Evolutionary conservation across 2,329 filamentous ascomycete species (phyloP).

Genomic region (Orbilia javanica): DNA sequence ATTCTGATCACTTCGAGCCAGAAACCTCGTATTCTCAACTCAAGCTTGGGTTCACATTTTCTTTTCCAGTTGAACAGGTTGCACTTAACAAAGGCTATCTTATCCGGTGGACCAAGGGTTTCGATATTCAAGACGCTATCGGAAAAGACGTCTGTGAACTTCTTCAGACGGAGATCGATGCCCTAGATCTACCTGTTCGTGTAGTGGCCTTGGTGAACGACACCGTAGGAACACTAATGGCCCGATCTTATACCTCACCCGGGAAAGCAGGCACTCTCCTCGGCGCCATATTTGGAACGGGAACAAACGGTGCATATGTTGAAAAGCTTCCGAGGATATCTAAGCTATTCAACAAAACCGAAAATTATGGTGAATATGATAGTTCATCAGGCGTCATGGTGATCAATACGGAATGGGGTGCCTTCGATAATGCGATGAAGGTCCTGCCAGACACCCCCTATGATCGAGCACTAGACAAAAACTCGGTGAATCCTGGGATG

Average conservation of each 20-base stretch:
- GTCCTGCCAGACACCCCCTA: conserved; percentile 88
- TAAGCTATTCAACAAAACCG: conserved; percentile 73
- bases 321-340: conserved; percentile 89
- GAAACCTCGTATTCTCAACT: conserved; percentile 65
- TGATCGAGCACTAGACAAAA: conserved; percentile 81
- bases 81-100: conserved; percentile 95
- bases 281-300: conserved; percentile 97
- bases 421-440: conserved; percentile 92
- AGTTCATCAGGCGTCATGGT: conserved; percentile 91
- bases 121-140: conserved; percentile 93
- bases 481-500: conserved; percentile 89
- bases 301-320: conserved; percentile 96
- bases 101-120: conserved; percentile 98
- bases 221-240: conserved; percentile 97
- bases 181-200: conserved; percentile 84
- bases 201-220: conserved; percentile 98
- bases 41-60: conserved; percentile 98
- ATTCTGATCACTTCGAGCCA: conserved; percentile 84
- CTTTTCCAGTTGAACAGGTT: conserved; percentile 92
- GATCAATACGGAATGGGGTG: conserved; percentile 98
- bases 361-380: conserved; percentile 74
- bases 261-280: conserved; percentile 87
- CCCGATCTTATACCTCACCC: conserved; percentile 91
- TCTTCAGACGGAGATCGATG: conserved; percentile 89
- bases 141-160: conserved; percentile 94